Conservation (phyloP, 768 basidiomycete genomes). For the Xerocomellus intermedius region DNA sequence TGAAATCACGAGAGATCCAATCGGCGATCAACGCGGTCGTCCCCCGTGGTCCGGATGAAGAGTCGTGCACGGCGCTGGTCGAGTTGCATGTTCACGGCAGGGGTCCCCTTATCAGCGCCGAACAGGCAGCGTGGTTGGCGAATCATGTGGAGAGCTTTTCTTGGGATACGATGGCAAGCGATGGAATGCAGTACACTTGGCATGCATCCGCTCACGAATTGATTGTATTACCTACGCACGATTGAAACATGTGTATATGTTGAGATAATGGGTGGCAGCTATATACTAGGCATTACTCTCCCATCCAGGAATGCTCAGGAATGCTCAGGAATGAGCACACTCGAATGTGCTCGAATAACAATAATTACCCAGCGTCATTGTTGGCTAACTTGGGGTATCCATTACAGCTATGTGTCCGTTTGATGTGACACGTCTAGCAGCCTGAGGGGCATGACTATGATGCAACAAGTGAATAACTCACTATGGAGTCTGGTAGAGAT, state of each 20-base stretch:
- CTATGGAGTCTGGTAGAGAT: too few species aligned
- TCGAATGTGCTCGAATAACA: too few species aligned
- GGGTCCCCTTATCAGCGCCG: not conserved
- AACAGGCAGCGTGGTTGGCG: slow-evolving; percentile 6
- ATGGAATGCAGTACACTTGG: slow-evolving; percentile 7
- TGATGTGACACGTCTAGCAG: too few species aligned
- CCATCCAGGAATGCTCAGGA: too few species aligned
- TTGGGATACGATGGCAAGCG: slow-evolving; percentile 4
- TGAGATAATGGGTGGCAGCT: too few species aligned
- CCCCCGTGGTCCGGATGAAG: not conserved
- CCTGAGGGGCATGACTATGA: too few species aligned
- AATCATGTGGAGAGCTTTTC: slow-evolving; percentile 1
- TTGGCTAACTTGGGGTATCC: too few species aligned
- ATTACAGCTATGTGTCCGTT: too few species aligned
- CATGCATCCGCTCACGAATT: not conserved
- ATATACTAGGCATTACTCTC: too few species aligned
- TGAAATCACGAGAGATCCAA: slow-evolving; percentile 1
- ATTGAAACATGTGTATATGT: not conserved
- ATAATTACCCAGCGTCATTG: too few species aligned
- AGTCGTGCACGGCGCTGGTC: slow-evolving; percentile 1
- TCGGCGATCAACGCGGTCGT: not conserved
- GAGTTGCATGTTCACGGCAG: slow-evolving; percentile 3
- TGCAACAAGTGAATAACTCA: too few species aligned
- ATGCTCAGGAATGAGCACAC: too few species aligned
- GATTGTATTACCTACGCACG: not conserved